phyloP scores from a whole-genome alignment of 2,329 filamentous ascomycete genomes.

The Aureobasidium sp. region DNA sequence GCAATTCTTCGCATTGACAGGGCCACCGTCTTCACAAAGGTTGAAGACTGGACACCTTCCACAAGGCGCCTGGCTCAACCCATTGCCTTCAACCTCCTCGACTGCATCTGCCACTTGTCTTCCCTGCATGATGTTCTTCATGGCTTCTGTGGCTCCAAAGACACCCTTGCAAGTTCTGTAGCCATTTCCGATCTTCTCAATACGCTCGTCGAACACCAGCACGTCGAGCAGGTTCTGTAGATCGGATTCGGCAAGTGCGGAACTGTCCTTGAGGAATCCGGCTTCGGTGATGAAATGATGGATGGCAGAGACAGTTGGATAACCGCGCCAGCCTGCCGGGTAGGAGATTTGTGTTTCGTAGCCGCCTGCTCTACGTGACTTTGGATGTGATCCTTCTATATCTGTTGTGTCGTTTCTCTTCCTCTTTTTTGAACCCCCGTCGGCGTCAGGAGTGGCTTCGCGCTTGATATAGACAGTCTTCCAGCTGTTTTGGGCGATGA shows the following conservation, averaged over 20 bases:
- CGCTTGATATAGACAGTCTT: conserved; percentile 39
- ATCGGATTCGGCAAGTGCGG: conserved; percentile 52
- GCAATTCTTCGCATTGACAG: conserved; percentile 82
- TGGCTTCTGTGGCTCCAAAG: conserved; percentile 16
- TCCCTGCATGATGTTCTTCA: conserved; percentile 13
- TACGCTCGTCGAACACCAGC: conserved; percentile 75
- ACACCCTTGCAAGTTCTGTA: conserved; percentile 39
- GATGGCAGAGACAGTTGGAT: conserved; percentile 73
- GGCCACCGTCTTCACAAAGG: conserved; percentile 81
- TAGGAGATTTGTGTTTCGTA: conserved; percentile 22
- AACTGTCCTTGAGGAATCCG: conserved; percentile 59
- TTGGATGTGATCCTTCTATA: conserved; percentile 25
- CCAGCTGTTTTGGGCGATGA: conserved; percentile 64
- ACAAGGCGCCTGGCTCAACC: conserved; percentile 81
- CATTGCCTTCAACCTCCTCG: conserved; percentile 49
- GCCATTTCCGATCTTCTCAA: conserved; percentile 53
- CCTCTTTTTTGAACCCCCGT: conserved; percentile 23
- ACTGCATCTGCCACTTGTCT: conserved; percentile 24
- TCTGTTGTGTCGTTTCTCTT: conserved; percentile 20
- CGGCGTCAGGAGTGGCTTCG: conserved; percentile 6
- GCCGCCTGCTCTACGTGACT: conserved; percentile 18
- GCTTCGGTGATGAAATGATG: conserved; percentile 62
- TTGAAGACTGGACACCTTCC: conserved; percentile 89
- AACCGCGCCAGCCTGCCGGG: conserved; percentile 43
- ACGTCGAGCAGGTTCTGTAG: conserved; percentile 82